Evolutionary conservation across 2,329 filamentous ascomycete genomes (phyloP), one percentile per base, ranked within the genome.

Genomic region (Fusarium keratoplasticum): DNA sequence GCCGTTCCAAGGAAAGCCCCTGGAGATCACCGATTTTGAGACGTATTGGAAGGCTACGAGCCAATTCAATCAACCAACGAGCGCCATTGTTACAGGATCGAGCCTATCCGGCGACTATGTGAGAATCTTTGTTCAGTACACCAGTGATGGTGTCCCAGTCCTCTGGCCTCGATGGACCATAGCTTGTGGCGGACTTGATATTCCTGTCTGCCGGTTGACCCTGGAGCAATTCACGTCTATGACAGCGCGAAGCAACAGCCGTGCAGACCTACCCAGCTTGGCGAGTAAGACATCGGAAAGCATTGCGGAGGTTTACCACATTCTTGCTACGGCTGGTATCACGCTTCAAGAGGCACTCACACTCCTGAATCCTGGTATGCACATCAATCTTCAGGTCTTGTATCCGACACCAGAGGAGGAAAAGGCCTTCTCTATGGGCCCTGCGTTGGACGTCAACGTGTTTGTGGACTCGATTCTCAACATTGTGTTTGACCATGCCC

Each of bases 21-120:
- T 99, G 25, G 96, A 99, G 82, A 98, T 99, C 70, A 97, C 96
- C 1, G 95, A 98, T 80, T 99, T 98, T 78, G 96, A 97, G 72
- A 98, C 96, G 0, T 99, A 99, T 83, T 99, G 96, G 96, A 99
- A 98, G 83, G 96, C 96, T 0, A 99, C 96, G 1, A 98, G 95
- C 79, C 95, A 98, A 77, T 89, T 96, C 57, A 95, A 98, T 81
- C 92, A 94, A 60, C 83, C 83, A 1, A 94, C 95, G 55, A 96
- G 90, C 79, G 94, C 95, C 27, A 90, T 98, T 27, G 94, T 99
- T 20, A 98, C 96, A 0, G 96, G 96, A 1, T 98, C 96, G 11
- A 98, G 96, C 84, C 84, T 99, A 64, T 97, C 95, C 4, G 96
- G 96, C n/a, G 94, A 98, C 79, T 98, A 98, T 82, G 92, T 98